These are phyloP conservation scores for Malus sieversii DNA, from an alignment of 306 rosid species.

Conservation along the genomic window DNA sequence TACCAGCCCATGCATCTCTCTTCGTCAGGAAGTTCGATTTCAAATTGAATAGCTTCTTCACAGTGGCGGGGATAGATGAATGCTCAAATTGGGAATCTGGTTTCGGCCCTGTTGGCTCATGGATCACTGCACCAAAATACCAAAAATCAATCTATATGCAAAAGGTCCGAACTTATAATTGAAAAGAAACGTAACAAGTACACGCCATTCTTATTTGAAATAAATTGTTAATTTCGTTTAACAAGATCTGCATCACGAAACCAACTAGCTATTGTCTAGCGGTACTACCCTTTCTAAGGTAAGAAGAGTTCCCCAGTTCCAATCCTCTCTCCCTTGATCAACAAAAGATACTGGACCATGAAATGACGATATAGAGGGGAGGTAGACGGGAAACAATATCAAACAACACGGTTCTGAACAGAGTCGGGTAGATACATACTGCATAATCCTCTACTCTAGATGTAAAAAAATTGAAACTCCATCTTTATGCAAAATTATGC, in stretches of 20 bases:
- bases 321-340: neutral
- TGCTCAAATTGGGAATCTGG: conserved; percentile 75
- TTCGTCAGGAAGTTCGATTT: conserved; percentile 86
- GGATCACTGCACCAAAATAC: conserved; percentile 54
- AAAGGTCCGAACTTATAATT: neutral
- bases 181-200: neutral
- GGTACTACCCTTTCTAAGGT: too few relatives aligned
- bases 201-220: too few relatives aligned
- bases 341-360: neutral
- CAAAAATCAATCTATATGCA: neutral
- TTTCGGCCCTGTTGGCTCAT: conserved; percentile 76
- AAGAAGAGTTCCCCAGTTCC: too few relatives aligned
- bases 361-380: neutral
- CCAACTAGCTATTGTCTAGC: too few relatives aligned
- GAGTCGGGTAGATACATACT: neutral
- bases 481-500: neutral
- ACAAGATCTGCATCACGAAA: too few relatives aligned
- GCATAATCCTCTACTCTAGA: neutral
- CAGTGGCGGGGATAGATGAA: conserved; percentile 86
- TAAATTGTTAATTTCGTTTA: too few relatives aligned
- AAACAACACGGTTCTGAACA: neutral
- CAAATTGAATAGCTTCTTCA: conserved; percentile 89
- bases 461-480: neutral
- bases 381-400: neutral
- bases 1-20: conserved; percentile 98